These are phyloP conservation scores for Aurantiochytrium sp. DNA, from an alignment of 108 stramenopile species.

Conservation along the genomic window DNA sequence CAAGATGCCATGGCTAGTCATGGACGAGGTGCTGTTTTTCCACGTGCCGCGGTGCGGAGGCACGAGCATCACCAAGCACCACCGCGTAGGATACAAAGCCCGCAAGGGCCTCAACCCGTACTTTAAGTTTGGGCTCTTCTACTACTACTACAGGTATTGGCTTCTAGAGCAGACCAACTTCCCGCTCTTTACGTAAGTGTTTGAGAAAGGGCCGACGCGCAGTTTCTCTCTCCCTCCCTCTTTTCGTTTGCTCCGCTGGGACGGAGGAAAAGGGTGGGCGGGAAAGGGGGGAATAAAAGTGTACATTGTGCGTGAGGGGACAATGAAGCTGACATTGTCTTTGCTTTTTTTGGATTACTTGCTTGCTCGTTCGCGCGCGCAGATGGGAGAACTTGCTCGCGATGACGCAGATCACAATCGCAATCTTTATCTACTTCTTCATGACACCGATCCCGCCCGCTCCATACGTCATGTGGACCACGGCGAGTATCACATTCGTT, in stretches of 20 bases:
- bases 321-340: too few relatives aligned
- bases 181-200: constrained; percentile 41
- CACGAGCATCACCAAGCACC: constrained; percentile 53
- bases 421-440: constrained; percentile 35
- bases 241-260: too few relatives aligned
- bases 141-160: constrained; percentile 52
- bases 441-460: constrained; percentile 29
- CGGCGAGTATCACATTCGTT: not conserved
- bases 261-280: too few relatives aligned
- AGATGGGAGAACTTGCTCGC: not conserved
- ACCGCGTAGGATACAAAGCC: constrained; percentile 43
- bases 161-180: constrained; percentile 52
- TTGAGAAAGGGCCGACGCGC: not conserved
- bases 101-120: constrained; percentile 12
- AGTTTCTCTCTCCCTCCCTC: too few relatives aligned
- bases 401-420: not conserved
- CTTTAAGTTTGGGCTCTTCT: constrained; percentile 36
- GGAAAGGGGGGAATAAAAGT: too few relatives aligned
- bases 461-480: constrained; percentile 7
- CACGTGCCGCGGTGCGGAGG: constrained; percentile 63
- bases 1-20: constrained; percentile 8
- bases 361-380: not conserved
- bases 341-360: not conserved
- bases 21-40: constrained; percentile 47
- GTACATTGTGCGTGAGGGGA: too few relatives aligned